Percentiles rank a stretch among this genome's conserved stretches.
Evolutionary conservation across 345 rosid genomes (phyloP).

Genomic region (Lepidium sativum): DNA sequence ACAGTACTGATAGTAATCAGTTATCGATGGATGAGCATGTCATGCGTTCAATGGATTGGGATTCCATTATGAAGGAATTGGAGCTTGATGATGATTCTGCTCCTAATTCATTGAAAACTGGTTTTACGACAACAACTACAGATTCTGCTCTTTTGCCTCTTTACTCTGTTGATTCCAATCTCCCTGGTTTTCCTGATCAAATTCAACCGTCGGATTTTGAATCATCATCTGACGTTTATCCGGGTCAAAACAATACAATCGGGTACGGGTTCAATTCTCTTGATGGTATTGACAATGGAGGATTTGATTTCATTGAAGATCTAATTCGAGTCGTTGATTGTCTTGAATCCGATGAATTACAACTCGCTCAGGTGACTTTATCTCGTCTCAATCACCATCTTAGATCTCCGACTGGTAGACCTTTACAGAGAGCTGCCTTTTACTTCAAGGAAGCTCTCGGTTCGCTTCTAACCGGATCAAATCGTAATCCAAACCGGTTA

Average conservation of each 20-base stretch:
- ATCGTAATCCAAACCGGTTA: constrained; percentile 31
- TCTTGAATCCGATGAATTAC: constrained; percentile 70
- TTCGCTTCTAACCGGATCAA: constrained; percentile 41
- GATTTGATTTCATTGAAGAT: constrained; percentile 65
- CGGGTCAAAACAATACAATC: constrained; percentile 21
- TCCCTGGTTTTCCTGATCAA: constrained; percentile 29
- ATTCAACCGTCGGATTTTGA: constrained; percentile 38
- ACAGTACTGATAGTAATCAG: constrained; percentile 14
- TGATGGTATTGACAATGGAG: constrained; percentile 19
- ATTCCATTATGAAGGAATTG: constrained; percentile 71
- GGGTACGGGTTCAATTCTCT: constrained; percentile 21
- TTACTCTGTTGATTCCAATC: constrained; percentile 24
- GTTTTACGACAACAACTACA: neutral
- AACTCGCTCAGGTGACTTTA: constrained; percentile 63
- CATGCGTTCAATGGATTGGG: constrained; percentile 79
- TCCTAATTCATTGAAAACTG: constrained; percentile 15
- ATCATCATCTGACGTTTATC: constrained; percentile 36
- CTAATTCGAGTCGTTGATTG: constrained; percentile 73
- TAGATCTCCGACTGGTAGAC: constrained; percentile 55
- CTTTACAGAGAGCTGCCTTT: constrained; percentile 79
- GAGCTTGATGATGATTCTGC: constrained; percentile 58
- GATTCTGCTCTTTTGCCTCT: constrained; percentile 13
- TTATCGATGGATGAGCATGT: constrained; percentile 41
- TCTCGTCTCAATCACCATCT: constrained; percentile 69
- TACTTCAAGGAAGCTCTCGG: constrained; percentile 84